phyloP scores from a whole-genome alignment of 2,329 filamentous ascomycete species.

The Fusarium sp. region DNA sequence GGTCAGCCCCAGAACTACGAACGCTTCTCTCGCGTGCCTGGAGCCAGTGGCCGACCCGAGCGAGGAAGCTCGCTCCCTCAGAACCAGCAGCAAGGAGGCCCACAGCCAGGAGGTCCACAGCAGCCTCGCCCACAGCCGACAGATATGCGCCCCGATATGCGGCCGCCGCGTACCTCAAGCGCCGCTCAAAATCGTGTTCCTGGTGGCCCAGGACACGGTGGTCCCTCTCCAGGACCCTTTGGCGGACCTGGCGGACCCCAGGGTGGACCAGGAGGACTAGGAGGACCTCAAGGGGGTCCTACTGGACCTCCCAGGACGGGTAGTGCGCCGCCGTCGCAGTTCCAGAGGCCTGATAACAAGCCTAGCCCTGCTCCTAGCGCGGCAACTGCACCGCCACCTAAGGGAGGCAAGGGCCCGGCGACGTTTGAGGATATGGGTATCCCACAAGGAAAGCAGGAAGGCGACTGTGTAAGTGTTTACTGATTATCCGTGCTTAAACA shows the following conservation, averaged over 20 bases:
- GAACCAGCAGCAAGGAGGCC: conserved; percentile 16
- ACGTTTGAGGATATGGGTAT: conserved; percentile 99
- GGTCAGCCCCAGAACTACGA: conserved; percentile 41
- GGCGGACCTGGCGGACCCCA: conserved; percentile 14
- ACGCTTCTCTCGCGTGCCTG: conserved; percentile 48
- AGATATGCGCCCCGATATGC: conserved; percentile 10
- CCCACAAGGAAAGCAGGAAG: conserved; percentile 82
- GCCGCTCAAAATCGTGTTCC: conserved; percentile 37
- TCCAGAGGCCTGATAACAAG: conserved; percentile 43
- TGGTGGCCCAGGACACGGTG: conserved; percentile 35
- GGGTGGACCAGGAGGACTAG: not conserved
- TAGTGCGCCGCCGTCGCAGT: conserved; percentile 52
- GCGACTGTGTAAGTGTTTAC: conserved; percentile 81
- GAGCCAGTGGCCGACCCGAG: conserved; percentile 47
- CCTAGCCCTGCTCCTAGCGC: conserved; percentile 47
- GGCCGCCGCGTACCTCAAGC: conserved; percentile 40
- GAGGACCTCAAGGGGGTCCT: conserved; percentile 28
- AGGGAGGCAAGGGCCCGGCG: conserved; percentile 79
- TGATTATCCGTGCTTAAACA: not conserved
- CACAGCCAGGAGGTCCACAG: not conserved
- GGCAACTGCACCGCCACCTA: conserved; percentile 53
- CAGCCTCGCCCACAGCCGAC: conserved; percentile 6
- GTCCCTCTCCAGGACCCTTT: conserved; percentile 39
- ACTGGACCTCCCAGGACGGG: conserved; percentile 46
- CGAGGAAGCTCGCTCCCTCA: conserved; percentile 50